Evolutionary conservation across 1,284 basidiomycete genomes (phyloP).

Genomic region (Cryptococcus floricola): DNA sequence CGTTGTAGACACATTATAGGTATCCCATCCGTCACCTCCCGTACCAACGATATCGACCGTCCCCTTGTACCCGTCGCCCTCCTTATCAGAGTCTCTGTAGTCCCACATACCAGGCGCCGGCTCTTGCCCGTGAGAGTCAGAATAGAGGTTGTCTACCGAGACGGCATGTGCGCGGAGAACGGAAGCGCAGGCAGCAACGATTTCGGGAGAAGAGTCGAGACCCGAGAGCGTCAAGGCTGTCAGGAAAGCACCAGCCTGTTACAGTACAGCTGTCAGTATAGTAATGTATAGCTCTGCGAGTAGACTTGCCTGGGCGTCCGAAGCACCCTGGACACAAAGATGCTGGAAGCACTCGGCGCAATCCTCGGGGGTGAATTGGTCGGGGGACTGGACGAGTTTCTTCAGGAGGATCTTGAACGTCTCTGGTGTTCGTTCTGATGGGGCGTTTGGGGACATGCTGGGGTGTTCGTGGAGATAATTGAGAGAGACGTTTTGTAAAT

Average conservation of each 20-base stretch:
- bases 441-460: too few species aligned
- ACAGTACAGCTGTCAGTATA: neutral
- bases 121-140: constrained; percentile 14
- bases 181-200: constrained; percentile 69
- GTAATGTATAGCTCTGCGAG: neutral
- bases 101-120: constrained; percentile 42
- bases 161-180: constrained; percentile 67
- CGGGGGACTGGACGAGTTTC: constrained; percentile 71
- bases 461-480: too few species aligned
- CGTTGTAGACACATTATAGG: constrained; percentile 96
- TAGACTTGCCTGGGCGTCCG: constrained; percentile 50
- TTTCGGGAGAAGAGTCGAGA: constrained; percentile 68
- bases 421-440: constrained; percentile 48
- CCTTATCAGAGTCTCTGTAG: constrained; percentile 43
- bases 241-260: constrained; percentile 72
- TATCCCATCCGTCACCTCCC: constrained; percentile 95
- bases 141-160: constrained; percentile 50
- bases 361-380: constrained; percentile 68
- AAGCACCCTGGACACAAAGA: constrained; percentile 64
- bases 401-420: constrained; percentile 71
- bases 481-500: too few species aligned
- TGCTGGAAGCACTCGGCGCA: constrained; percentile 67
- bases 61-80: constrained; percentile 45
- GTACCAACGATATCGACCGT: constrained; percentile 63
- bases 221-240: constrained; percentile 73